These are phyloP conservation scores for Endoconidiophora laricicola DNA, from an alignment of 2,329 filamentous ascomycete species.

Conservation along the genomic window DNA sequence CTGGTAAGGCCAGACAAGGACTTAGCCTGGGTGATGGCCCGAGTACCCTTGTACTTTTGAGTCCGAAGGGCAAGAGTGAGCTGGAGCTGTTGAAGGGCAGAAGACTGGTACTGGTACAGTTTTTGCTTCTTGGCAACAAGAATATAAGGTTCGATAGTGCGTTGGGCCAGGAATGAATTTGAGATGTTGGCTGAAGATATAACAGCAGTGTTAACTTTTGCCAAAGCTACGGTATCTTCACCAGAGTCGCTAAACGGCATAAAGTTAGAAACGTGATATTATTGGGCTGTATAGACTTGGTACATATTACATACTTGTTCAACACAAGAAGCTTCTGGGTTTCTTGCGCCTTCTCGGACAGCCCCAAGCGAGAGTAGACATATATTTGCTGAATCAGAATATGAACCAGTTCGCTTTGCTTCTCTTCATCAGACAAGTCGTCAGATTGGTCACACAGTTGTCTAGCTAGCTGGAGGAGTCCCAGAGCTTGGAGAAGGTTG, in stretches of 20 bases:
- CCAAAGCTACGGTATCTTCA: conserved; percentile 46
- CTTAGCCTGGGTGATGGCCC: conserved; percentile 1
- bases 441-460: conserved; percentile 58
- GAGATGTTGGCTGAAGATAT: conserved; percentile 22
- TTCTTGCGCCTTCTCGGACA: conserved; percentile 45
- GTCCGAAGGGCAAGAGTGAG: conserved; percentile 43
- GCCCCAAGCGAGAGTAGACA: conserved; percentile 50
- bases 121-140: conserved; percentile 39
- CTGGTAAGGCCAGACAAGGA: not conserved
- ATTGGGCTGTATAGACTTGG: not conserved
- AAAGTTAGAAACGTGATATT: not conserved
- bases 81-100: conserved; percentile 36
- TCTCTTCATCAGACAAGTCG: conserved; percentile 58
- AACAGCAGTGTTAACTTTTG: conserved; percentile 43
- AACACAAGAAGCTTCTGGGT: conserved; percentile 45
- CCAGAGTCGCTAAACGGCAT: conserved; percentile 42
- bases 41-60: conserved; percentile 34
- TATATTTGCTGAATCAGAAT: conserved; percentile 65
- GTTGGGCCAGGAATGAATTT: conserved; percentile 55
- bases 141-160: conserved; percentile 39
- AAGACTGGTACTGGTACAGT: conserved; percentile 53
- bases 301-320: conserved; percentile 34
- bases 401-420: conserved; percentile 54
- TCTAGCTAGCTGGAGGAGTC: conserved; percentile 52
- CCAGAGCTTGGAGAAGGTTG: conserved; percentile 45